phyloP scores from a whole-genome alignment of 257 asterid species.

The Nyctanthes arbortristis region DNA sequence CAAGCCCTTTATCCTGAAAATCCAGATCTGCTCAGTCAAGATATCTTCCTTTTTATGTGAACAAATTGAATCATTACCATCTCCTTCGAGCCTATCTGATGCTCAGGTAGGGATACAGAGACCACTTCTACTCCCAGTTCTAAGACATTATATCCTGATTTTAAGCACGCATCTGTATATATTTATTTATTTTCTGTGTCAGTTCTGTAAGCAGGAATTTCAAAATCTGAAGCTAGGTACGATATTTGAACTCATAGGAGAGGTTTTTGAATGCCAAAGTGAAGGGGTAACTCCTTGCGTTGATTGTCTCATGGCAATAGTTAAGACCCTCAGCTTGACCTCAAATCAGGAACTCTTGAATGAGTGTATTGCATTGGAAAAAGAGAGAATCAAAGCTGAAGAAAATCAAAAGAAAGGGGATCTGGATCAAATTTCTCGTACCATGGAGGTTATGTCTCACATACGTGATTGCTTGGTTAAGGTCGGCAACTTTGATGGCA shows the following conservation, averaged over 20 bases:
- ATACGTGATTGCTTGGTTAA: slow-evolving; percentile 52
- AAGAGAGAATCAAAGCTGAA: slow-evolving; percentile 68
- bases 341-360: slow-evolving; percentile 62
- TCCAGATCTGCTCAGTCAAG: slow-evolving; percentile 55
- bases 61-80: slow-evolving; percentile 46
- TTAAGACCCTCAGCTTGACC: slow-evolving; percentile 55
- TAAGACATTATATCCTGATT: slow-evolving; percentile 6
- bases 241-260: slow-evolving; percentile 47
- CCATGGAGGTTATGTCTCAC: slow-evolving; percentile 49
- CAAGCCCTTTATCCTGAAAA: slow-evolving; percentile 59
- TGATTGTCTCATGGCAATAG: slow-evolving; percentile 43
- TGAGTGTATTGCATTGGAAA: slow-evolving; percentile 76
- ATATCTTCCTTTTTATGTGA: slow-evolving; percentile 48
- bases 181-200: slow-evolving; percentile 27
- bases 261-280: slow-evolving; percentile 47
- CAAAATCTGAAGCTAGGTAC: slow-evolving; percentile 61
- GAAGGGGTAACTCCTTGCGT: slow-evolving; percentile 47
- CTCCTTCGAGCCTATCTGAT: slow-evolving; percentile 41
- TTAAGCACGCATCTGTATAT: slow-evolving; percentile 9
- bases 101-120: slow-evolving; percentile 51
- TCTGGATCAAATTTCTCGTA: slow-evolving; percentile 40
- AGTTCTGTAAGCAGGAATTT: slow-evolving; percentile 56
- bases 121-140: neutral
- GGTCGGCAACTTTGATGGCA: slow-evolving; percentile 51
- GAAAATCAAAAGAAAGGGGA: slow-evolving; percentile 33